A percentile compares a stretch with the other conserved stretches of the same genome.
Evolutionary conservation across 352 stramenopile species (phyloP).

Genomic region (Phytophthora sp.): DNA sequence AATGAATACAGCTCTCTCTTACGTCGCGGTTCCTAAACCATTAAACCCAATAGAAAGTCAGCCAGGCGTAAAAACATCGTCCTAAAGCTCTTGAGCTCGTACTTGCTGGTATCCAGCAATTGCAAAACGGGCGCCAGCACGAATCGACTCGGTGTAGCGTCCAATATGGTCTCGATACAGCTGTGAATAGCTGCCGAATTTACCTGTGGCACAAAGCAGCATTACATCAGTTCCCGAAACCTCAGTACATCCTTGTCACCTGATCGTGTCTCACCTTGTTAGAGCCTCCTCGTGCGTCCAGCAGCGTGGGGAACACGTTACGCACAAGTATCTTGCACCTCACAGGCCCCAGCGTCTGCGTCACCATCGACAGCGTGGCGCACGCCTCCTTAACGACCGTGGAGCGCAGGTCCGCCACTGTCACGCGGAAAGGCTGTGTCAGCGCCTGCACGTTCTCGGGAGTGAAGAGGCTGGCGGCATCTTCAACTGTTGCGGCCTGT

Average conservation of each 20-base stretch:
- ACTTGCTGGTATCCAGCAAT: slow-evolving; percentile 60
- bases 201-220: slow-evolving; percentile 31
- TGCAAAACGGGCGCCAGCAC: slow-evolving; percentile 55
- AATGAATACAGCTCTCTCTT: slow-evolving; percentile 67
- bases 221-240: slow-evolving; percentile 3
- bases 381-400: slow-evolving; percentile 71
- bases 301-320: slow-evolving; percentile 67
- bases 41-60: slow-evolving; percentile 3
- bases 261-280: slow-evolving; percentile 51
- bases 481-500: background rate
- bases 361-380: slow-evolving; percentile 50
- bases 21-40: slow-evolving; percentile 60
- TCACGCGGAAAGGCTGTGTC: slow-evolving; percentile 63
- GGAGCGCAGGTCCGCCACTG: slow-evolving; percentile 60
- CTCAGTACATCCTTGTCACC: background rate
- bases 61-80: too few species aligned
- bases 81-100: slow-evolving; percentile 7
- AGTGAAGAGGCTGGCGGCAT: slow-evolving; percentile 37
- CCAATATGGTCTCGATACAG: slow-evolving; percentile 62
- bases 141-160: slow-evolving; percentile 49
- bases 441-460: slow-evolving; percentile 61
- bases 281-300: slow-evolving; percentile 54
- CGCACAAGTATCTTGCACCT: slow-evolving; percentile 63
- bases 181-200: slow-evolving; percentile 57
- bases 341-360: slow-evolving; percentile 38